These are phyloP conservation scores for Coemansia sp. DNA, from an alignment of 192 early-diverging fungal species.

Conservation along the genomic window DNA sequence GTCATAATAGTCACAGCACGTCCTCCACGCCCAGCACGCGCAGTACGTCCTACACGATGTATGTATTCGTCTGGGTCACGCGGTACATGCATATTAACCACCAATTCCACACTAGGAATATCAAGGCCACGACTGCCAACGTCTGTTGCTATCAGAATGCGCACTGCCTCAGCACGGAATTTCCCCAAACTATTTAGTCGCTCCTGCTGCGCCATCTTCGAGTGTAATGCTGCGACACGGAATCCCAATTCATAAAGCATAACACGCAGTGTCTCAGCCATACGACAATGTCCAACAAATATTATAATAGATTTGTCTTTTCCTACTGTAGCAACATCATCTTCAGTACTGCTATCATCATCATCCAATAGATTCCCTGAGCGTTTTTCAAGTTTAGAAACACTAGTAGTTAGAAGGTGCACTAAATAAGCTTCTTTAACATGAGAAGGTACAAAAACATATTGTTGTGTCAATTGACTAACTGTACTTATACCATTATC, in stretches of 20 bases:
- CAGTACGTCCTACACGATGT: slow-evolving; percentile 97
- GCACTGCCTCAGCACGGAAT: slow-evolving; percentile 85
- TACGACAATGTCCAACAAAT: slow-evolving; percentile 83
- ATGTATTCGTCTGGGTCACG: slow-evolving; percentile 95
- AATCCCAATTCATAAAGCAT: slow-evolving; percentile 92
- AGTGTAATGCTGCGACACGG: slow-evolving; percentile 85
- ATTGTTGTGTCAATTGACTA: slow-evolving; percentile 79
- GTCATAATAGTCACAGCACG: slow-evolving; percentile 82
- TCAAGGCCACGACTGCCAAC: slow-evolving; percentile 97
- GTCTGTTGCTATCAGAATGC: slow-evolving; percentile 92
- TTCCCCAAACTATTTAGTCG: slow-evolving; percentile 86
- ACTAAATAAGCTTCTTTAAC: slow-evolving; percentile 86
- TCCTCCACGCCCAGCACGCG: slow-evolving; percentile 92
- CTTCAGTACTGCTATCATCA: slow-evolving; percentile 27
- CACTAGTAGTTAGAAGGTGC: slow-evolving; percentile 61
- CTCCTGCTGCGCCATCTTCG: slow-evolving; percentile 89
- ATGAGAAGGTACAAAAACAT: slow-evolving; percentile 89
- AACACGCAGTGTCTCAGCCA: slow-evolving; percentile 79
- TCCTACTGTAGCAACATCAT: slow-evolving; percentile 9
- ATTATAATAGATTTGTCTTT: slow-evolving; percentile 87
- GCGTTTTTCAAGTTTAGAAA: slow-evolving; percentile 43
- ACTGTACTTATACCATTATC: slow-evolving; percentile 69
- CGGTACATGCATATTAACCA: slow-evolving; percentile 95
- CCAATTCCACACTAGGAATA: slow-evolving; percentile 89
- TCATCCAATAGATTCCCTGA: slow-evolving; percentile 32